Evolutionary conservation across 768 basidiomycete genomes (phyloP), one percentile per base, ranked within the genome.

Genomic region (Pholiota microspora): DNA sequence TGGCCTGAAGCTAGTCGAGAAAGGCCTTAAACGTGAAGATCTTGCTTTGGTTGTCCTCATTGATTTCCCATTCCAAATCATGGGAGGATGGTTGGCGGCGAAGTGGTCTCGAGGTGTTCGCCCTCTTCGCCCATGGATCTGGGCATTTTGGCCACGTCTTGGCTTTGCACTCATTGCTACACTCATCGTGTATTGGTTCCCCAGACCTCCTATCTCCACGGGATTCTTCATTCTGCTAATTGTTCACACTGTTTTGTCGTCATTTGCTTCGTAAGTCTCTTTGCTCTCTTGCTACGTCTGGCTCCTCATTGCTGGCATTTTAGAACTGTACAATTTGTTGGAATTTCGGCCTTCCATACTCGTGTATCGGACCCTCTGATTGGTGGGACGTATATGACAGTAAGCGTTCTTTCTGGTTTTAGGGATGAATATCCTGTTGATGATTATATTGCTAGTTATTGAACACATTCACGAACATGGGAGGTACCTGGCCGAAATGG

Each of bases 341-440:
- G 97, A 7, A 94, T 98, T 57, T 92, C 94, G n/a, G 97, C 97
- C 2, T 99, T 98, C 80, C 97, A 98, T 64, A 98, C 94, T 2
- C 84, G 89, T 51, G 86, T 99, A 32, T 94, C 97, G 0, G 97
- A 99, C 66, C 97, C 97, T 0, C 66, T 97, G 10, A 97, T 99
- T 50, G 97, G 97, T 25, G 97, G 97, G 48, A 99, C 97, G 0
- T 99, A 99, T 70, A 99, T 99, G 97, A 99, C 97, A 10, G 95
- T 94, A 63, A 27, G n/a, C n/a, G n/a, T n/a, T n/a, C n/a, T n/a
- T n/a, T n/a, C n/a, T n/a, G n/a, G n/a, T n/a, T n/a, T n/a, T n/a
- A n/a, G n/a, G n/a, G n/a, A n/a, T n/a, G n/a, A n/a, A n/a, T n/a
- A n/a, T n/a, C n/a, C n/a, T n/a, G n/a, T n/a, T n/a, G n/a, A n/a